Evolutionary conservation across 2,329 filamentous ascomycete species (phyloP), one percentile per base, ranked within the genome.

Genomic region (Colletotrichum sublineola): DNA sequence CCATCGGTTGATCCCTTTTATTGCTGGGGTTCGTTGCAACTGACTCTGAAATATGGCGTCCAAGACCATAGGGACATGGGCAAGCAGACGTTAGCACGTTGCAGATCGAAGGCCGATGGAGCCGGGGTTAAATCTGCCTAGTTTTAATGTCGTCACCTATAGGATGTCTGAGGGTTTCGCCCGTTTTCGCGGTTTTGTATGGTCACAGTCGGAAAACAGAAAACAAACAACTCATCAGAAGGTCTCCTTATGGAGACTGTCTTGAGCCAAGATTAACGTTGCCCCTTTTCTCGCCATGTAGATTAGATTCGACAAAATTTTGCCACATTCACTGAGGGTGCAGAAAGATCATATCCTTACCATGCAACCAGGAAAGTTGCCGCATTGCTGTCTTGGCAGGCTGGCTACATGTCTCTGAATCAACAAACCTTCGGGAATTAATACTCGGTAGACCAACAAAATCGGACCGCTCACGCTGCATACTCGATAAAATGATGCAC

Each of bases 1-100:
- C 42, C 24, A 60, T 68, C 58, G 53, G 36, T 52, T 63, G 58
- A 68, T 29, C 65, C 46, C 44, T 36, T 12, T 11, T 40, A 50
- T 48, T 33, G 56, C 36, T 36, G n/a, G n/a, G 6, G 24, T 50
- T 4, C 29, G 11, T 36, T 3, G 18, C 9, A 48, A n/a, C n/a
- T 31, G 12, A 33, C 58, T 29, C 24, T 48, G 24, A 20, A 24
- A 52, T 33, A 20, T 44, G 24, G 40, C 46, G 52, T 44, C 18
- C 12, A 31, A 14, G 42, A 20, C 31, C 18, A 20, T 31, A 31
- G 5, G 11, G 50, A 33, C 29, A 31, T 5, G 11, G 50, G n/a
- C 29, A 20, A 29, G 20, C 33, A 31, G 8, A 31, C 38, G 50
- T 36, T 64, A 50, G 38, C 24, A 36, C 24, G 40, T 53, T 36